Evolutionary conservation across 176 grass and related monocot species (phyloP), one percentile per base, ranked within the genome.

Genomic region (Zea luxurians): DNA sequence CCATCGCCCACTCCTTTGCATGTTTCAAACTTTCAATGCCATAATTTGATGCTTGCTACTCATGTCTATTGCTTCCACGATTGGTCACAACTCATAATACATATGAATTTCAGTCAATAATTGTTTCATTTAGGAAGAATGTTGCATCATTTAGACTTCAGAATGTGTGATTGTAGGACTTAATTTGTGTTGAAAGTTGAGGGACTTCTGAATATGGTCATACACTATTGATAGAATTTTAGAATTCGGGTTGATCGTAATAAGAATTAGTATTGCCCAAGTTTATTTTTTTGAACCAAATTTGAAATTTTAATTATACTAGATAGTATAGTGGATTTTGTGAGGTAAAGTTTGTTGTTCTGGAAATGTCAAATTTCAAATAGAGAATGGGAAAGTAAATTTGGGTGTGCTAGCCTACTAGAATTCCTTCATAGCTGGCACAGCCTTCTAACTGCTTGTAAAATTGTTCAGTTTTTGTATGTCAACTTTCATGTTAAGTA

Each of bases 291-390:
- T 13, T 67, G 13, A 41, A 50, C 20, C 4, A 12, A 35, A 59
- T 0, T 48, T 15, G 35, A 57, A 16, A 18, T n/a, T 36, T 44
- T 41, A 10, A 11, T 55, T 59, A 16, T 13, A 34, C 10, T 46
- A 64, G 49, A 8, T 79, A 73, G 7, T 58, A 35, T 48, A 34
- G 21, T 70, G 21, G 0, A n/a, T 36, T 35, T 74, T 52, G 27
- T 46, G 70, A 68, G 77, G 49, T 67, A 18, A 64, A 10, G 17
- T 47, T 80, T 60, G 8, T 61, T 80, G 35, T 68, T 66, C 62
- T 58, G 3, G 18, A 41, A 68, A 6, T 36, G 38, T 44, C 18
- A 67, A 68, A 68, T 50, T 13, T 61, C 67, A 5, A 43, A 66
- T 65, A 67, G 37, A 45, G 10, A 46, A 61, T 13, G 67, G 10